Evolutionary conservation across 495 filamentous ascomycete genomes (phyloP).

Genomic region (Aspergillus leporis): DNA sequence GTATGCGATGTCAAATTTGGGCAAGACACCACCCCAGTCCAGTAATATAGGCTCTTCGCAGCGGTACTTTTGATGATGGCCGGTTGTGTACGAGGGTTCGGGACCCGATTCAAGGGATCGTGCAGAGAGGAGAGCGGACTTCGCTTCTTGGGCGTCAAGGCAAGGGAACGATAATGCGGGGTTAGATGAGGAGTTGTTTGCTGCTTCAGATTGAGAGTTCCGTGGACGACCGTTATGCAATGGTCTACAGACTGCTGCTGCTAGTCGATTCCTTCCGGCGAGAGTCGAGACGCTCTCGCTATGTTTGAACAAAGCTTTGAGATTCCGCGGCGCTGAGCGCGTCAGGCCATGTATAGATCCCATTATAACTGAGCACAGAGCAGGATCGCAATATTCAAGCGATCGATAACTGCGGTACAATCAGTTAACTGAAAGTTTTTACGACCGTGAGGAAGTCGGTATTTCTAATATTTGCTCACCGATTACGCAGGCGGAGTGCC

Average conservation of each 20-base stretch:
- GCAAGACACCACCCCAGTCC: conserved; percentile 90
- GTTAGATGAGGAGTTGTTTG: conserved; percentile 63
- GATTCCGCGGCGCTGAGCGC: conserved; percentile 26
- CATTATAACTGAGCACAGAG: conserved; percentile 17
- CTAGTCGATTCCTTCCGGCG: conserved; percentile 21
- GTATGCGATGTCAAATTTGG: conserved; percentile 85
- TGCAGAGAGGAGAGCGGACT: conserved; percentile 74
- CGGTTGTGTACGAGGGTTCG: conserved; percentile 91
- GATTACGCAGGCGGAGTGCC: conserved; percentile 19
- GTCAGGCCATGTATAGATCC: conserved; percentile 26
- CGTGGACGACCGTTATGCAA: conserved; percentile 31
- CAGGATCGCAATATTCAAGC: neutral
- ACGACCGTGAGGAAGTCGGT: neutral
- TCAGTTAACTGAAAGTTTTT: neutral
- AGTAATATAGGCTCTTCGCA: conserved; percentile 74
- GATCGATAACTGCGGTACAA: neutral
- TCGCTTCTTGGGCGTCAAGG: conserved; percentile 85
- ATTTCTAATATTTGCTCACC: conserved; percentile 1
- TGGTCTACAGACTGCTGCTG: conserved; percentile 3
- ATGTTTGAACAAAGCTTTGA: conserved; percentile 22
- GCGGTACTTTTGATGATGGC: conserved; percentile 73
- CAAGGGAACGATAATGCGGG: conserved; percentile 94
- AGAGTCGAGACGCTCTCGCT: conserved; percentile 14
- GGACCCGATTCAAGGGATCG: conserved; percentile 75
- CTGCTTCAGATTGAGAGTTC: conserved; percentile 31